Evolutionary conservation across 495 filamentous ascomycete genomes (phyloP).

Genomic region (Aspergillus mulundensis): DNA sequence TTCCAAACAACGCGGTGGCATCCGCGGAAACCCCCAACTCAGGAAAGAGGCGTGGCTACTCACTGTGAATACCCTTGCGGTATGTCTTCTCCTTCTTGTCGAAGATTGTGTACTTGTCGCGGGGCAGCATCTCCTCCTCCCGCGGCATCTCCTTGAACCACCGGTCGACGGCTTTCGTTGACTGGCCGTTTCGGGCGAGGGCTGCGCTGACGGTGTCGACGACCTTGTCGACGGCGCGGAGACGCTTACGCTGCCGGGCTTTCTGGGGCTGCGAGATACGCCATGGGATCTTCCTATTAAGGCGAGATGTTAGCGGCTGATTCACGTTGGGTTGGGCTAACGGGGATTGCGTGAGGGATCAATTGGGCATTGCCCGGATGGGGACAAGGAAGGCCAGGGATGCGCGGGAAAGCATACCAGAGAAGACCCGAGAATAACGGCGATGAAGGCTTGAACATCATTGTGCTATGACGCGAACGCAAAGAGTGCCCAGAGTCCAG

Average conservation of each 20-base stretch:
- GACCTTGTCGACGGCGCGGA: slow-evolving; percentile 79
- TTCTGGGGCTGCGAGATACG: slow-evolving; percentile 89
- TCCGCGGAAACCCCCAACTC: too few species aligned
- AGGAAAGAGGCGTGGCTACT: too few species aligned
- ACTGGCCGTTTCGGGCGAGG: slow-evolving; percentile 64
- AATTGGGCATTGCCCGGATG: not conserved
- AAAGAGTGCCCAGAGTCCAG: not conserved
- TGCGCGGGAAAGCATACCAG: slow-evolving; percentile 53
- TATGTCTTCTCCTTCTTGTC: slow-evolving; percentile 94
- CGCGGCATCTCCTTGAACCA: slow-evolving; percentile 96
- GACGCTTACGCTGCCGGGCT: slow-evolving; percentile 77
- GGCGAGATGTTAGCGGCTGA: not conserved
- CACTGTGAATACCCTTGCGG: slow-evolving; percentile 95
- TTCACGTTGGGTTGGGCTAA: not conserved
- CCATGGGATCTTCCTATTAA: slow-evolving; percentile 92
- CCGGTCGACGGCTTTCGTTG: slow-evolving; percentile 66
- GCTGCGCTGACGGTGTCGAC: slow-evolving; percentile 73
- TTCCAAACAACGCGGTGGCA: not conserved
- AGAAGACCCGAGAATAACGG: slow-evolving; percentile 76
- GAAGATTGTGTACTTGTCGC: slow-evolving; percentile 98
- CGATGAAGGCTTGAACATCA: slow-evolving; percentile 68
- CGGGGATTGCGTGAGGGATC: not conserved
- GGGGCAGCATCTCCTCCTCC: slow-evolving; percentile 92
- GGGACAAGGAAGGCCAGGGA: not conserved
- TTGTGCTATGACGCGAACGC: not conserved